Evolutionary conservation across 2,329 filamentous ascomycete species (phyloP).

Genomic region (Atkinsonella hypoxylon): DNA sequence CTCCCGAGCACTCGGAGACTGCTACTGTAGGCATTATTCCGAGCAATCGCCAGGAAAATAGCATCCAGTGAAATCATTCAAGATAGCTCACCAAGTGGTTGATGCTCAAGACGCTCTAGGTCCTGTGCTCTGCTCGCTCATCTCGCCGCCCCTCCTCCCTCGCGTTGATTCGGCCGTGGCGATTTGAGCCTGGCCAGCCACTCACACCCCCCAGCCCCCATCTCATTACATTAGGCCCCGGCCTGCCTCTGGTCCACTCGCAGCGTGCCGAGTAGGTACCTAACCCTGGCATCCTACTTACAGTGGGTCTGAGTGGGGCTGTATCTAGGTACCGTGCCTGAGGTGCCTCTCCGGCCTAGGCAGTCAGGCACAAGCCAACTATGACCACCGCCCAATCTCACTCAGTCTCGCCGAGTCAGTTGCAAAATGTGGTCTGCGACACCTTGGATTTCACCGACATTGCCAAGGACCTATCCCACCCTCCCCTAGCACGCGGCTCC

Average conservation of each 20-base stretch:
- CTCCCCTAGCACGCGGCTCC: conserved; percentile 17
- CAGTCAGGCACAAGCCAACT: background rate
- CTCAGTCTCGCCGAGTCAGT: background rate
- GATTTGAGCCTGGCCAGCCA: background rate
- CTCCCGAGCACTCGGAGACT: background rate
- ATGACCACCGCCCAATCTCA: conserved; percentile 2
- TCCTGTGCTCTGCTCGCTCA: background rate
- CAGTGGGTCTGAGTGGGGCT: background rate
- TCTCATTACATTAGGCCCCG: background rate
- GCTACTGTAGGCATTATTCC: background rate
- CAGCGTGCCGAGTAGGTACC: background rate
- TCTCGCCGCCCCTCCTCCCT: background rate
- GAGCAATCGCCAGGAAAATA: background rate
- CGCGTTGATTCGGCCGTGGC: background rate
- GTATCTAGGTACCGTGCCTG: no score
- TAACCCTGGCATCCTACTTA: background rate
- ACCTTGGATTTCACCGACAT: conserved; percentile 18
- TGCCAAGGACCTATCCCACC: conserved; percentile 15
- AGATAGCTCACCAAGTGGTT: background rate
- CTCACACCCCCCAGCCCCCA: no score
- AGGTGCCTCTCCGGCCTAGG: no score
- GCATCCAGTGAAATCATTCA: background rate
- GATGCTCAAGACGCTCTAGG: background rate
- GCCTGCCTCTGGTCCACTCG: background rate
- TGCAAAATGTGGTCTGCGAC: conserved; percentile 10